A percentile compares a stretch with the other conserved stretches of the same genome.
Conservation (phyloP, 2,329 filamentous ascomycete species). For the Sporothrix globosa region DNA sequence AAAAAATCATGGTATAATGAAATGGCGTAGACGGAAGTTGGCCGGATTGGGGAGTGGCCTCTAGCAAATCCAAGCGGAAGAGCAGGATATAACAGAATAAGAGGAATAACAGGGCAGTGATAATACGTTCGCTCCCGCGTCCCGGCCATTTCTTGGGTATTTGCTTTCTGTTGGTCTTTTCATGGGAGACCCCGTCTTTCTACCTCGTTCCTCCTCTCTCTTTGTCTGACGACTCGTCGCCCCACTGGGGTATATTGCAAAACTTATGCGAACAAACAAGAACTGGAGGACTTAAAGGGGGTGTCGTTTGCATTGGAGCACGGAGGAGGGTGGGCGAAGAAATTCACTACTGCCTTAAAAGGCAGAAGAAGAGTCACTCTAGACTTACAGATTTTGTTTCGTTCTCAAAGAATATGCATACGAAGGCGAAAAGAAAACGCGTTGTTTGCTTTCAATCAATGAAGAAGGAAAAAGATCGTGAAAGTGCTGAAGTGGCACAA, state of each 20-base stretch:
- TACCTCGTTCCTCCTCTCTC: not conserved
- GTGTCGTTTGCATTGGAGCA: not conserved
- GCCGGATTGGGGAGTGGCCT: slow-evolving; percentile 28
- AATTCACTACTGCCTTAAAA: not conserved
- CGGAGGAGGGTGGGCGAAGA: not conserved
- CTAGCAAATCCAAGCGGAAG: slow-evolving; percentile 6
- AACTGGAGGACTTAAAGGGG: not conserved
- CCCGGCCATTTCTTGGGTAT: slow-evolving; percentile 19
- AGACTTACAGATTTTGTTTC: slow-evolving; percentile 22
- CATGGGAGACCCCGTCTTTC: not conserved
- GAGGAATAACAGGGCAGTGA: slow-evolving; percentile 22
- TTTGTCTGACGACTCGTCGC: slow-evolving; percentile 20
- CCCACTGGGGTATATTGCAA: slow-evolving; percentile 26
- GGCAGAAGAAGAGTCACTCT: not conserved
- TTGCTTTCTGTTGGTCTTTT: not conserved
- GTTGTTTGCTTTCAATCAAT: slow-evolving; percentile 28
- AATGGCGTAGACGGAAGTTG: slow-evolving; percentile 18
- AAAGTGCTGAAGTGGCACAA: slow-evolving; percentile 1
- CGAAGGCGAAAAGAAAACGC: slow-evolving; percentile 20
- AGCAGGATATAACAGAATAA: slow-evolving; percentile 4
- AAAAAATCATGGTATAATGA: slow-evolving; percentile 17
- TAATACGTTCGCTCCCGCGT: slow-evolving; percentile 10
- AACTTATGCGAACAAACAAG: slow-evolving; percentile 23
- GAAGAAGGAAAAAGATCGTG: slow-evolving; percentile 26
- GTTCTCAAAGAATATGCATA: slow-evolving; percentile 26